A percentile compares a stretch with the other conserved stretches of the same genome.
Evolutionary conservation across 768 basidiomycete genomes (phyloP).

Genomic region (Tylopilus plumbeoviolaceoides): DNA sequence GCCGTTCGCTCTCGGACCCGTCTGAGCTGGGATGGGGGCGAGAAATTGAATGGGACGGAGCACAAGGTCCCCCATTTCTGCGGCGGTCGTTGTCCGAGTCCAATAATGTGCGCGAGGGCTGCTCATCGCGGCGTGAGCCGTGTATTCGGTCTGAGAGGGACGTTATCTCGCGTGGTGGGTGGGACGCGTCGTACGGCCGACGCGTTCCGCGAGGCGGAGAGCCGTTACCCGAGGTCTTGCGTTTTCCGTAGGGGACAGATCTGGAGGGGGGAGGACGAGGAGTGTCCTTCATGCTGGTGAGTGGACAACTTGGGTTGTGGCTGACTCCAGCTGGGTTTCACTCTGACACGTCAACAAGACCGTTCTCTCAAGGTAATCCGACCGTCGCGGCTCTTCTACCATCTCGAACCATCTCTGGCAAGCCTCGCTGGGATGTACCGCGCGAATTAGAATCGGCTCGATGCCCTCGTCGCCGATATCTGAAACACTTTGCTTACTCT

Average conservation of each 20-base stretch:
- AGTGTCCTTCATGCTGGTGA: slow-evolving; percentile 23
- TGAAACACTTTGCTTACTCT: too few species aligned
- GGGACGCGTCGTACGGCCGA: slow-evolving; percentile 13
- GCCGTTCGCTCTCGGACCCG: slow-evolving; percentile 3
- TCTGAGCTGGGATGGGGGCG: slow-evolving; percentile 6
- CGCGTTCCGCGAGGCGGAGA: slow-evolving; percentile 13
- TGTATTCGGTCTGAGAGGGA: slow-evolving; percentile 7
- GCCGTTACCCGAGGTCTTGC: background rate
- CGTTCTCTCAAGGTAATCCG: too few species aligned
- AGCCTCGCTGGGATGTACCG: too few species aligned
- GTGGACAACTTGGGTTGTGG: slow-evolving; percentile 12
- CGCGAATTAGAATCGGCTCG: too few species aligned
- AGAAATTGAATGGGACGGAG: background rate
- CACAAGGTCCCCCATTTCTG: slow-evolving; percentile 7
- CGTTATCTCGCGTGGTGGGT: background rate
- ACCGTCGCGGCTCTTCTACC: too few species aligned
- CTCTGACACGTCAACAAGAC: too few species aligned
- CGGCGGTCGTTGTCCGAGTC: slow-evolving; percentile 3
- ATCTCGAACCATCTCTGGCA: too few species aligned
- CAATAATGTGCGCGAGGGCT: background rate
- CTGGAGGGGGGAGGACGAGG: slow-evolving; percentile 14
- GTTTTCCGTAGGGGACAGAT: slow-evolving; percentile 20
- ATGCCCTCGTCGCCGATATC: too few species aligned
- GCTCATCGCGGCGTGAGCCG: slow-evolving; percentile 5
- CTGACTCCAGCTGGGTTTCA: slow-evolving; percentile 2